A percentile compares a stretch with the other conserved stretches of the same genome.
These are phyloP conservation scores for Russula lepida DNA, from an alignment of 768 basidiomycete species.

Conservation along the genomic window DNA sequence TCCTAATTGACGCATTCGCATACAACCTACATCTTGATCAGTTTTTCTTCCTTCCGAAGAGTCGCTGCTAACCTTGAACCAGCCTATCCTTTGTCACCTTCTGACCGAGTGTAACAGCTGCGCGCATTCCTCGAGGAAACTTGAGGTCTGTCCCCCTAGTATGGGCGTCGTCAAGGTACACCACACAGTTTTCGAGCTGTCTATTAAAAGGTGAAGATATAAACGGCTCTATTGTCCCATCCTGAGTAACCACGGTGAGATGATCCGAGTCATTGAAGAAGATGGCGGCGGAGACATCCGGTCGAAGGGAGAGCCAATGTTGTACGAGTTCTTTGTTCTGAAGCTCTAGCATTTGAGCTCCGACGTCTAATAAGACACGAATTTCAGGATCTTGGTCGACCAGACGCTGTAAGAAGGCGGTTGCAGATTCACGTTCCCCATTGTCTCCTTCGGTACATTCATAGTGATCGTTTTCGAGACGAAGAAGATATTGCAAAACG, in stretches of 20 bases:
- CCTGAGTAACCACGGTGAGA: slow-evolving; percentile 31
- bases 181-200: slow-evolving; percentile 32
- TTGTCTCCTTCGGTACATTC: slow-evolving; percentile 16
- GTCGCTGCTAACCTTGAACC: slow-evolving; percentile 34
- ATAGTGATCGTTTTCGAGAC: slow-evolving; percentile 35
- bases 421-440: slow-evolving; percentile 16
- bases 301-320: slow-evolving; percentile 32
- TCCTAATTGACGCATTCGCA: slow-evolving; percentile 18
- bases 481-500: slow-evolving; percentile 34
- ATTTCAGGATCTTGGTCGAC: slow-evolving; percentile 33
- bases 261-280: slow-evolving; percentile 33
- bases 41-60: background rate
- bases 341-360: slow-evolving; percentile 48
- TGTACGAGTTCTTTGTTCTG: slow-evolving; percentile 34
- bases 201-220: slow-evolving; percentile 32
- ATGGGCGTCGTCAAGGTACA: slow-evolving; percentile 50
- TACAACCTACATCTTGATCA: slow-evolving; percentile 8
- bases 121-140: slow-evolving; percentile 34
- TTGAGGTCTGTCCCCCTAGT: slow-evolving; percentile 47
- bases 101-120: slow-evolving; percentile 43
- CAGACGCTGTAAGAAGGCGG: slow-evolving; percentile 28
- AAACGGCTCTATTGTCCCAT: slow-evolving; percentile 31
- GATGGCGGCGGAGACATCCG: slow-evolving; percentile 33
- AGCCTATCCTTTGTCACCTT: slow-evolving; percentile 46
- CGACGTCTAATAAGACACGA: slow-evolving; percentile 45